phyloP scores from a whole-genome alignment of 1,284 basidiomycete species.

The Naganishia liquefaciens region DNA sequence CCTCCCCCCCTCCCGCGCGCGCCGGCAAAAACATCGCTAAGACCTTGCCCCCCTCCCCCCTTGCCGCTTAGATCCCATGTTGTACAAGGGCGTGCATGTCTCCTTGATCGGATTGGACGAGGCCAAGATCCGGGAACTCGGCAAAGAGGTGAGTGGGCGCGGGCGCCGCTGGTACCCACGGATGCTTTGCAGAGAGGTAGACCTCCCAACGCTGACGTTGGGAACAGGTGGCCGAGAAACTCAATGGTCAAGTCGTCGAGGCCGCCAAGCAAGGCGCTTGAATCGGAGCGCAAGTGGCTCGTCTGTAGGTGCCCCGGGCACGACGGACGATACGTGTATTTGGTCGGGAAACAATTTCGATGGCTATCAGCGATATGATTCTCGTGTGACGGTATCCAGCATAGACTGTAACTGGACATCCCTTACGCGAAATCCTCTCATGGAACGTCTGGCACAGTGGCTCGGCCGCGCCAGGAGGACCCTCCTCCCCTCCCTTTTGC shows the following conservation, averaged over 20 bases:
- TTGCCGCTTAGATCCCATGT: conserved; percentile 59
- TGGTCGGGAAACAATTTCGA: no score
- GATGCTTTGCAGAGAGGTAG: no score
- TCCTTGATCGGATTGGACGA: conserved; percentile 76
- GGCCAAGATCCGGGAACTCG: conserved; percentile 60
- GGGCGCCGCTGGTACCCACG: no score
- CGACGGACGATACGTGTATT: no score
- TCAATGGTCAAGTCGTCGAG: conserved; percentile 57
- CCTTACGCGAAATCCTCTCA: no score
- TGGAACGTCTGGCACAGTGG: conserved; percentile 26
- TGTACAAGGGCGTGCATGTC: conserved; percentile 60
- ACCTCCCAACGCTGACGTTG: background rate
- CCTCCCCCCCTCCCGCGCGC: no score
- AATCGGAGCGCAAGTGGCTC: background rate
- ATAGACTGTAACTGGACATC: no score
- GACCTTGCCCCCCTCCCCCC: no score
- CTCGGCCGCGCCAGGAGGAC: conserved; percentile 37
- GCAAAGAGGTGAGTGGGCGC: conserved; percentile 62
- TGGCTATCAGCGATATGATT: no score
- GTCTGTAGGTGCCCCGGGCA: no score
- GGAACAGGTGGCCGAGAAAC: conserved; percentile 54
- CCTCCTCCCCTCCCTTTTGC: conserved; percentile 38
- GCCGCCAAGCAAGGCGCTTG: conserved; percentile 45
- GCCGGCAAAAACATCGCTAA: no score
- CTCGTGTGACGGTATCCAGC: no score